Conservation (phyloP, 116 monocot species). For the Zostera marina region DNA sequence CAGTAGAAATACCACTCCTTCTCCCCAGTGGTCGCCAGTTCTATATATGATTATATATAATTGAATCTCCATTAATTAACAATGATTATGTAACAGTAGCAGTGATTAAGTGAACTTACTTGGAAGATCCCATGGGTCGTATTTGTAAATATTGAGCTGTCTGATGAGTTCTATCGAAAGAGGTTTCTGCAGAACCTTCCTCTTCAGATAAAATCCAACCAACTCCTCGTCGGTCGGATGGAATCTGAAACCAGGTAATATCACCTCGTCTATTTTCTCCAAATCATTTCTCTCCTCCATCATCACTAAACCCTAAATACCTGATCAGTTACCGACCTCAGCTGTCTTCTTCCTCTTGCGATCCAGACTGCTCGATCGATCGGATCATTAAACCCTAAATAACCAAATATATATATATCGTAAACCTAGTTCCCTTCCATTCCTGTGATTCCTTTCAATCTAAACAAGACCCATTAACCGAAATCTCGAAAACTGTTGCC, state of each 20-base stretch:
- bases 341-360: neutral
- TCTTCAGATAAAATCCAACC: slow-evolving; percentile 22
- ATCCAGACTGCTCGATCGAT: neutral
- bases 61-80: no score
- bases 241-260: slow-evolving; percentile 24
- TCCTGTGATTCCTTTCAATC: slow-evolving; percentile 4
- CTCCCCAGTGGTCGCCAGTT: slow-evolving; percentile 56
- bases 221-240: slow-evolving; percentile 37
- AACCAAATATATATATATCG: no score
- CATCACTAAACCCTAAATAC: neutral
- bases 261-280: slow-evolving; percentile 13
- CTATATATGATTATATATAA: no score
- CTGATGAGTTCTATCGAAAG: slow-evolving; percentile 26
- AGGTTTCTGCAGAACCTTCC: slow-evolving; percentile 15
- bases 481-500: slow-evolving; percentile 5
- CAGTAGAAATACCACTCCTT: slow-evolving; percentile 98
- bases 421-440: no score
- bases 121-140: slow-evolving; percentile 36
- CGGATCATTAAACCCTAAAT: no score
- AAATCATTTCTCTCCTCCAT: slow-evolving; percentile 11
- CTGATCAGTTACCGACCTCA: no score
- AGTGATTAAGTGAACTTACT: slow-evolving; percentile 7
- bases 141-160: slow-evolving; percentile 28
- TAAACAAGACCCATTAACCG: slow-evolving; percentile 2
- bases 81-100: neutral